A percentile compares a stretch with the other conserved stretches of the same genome.
Conservation (phyloP, 441 rosid genomes). For the Corymbia citriodora region DNA sequence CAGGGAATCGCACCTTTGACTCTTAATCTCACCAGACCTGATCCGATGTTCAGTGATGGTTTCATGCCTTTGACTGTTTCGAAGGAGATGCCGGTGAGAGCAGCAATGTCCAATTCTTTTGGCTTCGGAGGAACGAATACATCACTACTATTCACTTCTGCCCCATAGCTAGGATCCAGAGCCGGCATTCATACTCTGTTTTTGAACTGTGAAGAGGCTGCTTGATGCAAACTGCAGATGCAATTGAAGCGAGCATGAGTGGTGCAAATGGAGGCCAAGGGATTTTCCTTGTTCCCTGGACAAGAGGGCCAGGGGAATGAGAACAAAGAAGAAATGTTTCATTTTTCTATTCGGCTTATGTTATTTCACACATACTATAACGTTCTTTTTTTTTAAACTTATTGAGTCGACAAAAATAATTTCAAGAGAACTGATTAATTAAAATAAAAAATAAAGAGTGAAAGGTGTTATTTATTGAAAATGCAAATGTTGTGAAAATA, state of each 20-base stretch:
- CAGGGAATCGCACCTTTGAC: slow-evolving; percentile 92
- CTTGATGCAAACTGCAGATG: neutral
- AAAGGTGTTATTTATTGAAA: too few relatives aligned
- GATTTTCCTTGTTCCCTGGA: neutral
- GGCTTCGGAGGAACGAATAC: slow-evolving; percentile 97
- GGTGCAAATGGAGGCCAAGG: neutral
- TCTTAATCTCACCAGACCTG: slow-evolving; percentile 69
- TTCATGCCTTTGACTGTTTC: slow-evolving; percentile 69
- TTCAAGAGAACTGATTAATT: neutral
- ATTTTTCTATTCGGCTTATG: neutral
- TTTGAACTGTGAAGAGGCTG: neutral
- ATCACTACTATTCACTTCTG: slow-evolving; percentile 50
- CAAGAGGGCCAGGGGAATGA: neutral
- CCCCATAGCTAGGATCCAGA: slow-evolving; percentile 4
- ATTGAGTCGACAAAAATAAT: fast-evolving
- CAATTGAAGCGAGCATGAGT: neutral
- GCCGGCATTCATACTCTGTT: neutral
- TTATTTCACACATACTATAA: neutral
- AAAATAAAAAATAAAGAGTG: neutral
- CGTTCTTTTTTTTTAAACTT: neutral
- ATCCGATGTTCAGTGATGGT: slow-evolving; percentile 54
- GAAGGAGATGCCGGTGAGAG: slow-evolving; percentile 55
- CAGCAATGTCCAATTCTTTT: slow-evolving; percentile 80
- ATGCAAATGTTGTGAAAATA: neutral
- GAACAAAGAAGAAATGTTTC: neutral